Conservation (phyloP, 768 basidiomycete genomes). For the Trametes cubensis region DNA sequence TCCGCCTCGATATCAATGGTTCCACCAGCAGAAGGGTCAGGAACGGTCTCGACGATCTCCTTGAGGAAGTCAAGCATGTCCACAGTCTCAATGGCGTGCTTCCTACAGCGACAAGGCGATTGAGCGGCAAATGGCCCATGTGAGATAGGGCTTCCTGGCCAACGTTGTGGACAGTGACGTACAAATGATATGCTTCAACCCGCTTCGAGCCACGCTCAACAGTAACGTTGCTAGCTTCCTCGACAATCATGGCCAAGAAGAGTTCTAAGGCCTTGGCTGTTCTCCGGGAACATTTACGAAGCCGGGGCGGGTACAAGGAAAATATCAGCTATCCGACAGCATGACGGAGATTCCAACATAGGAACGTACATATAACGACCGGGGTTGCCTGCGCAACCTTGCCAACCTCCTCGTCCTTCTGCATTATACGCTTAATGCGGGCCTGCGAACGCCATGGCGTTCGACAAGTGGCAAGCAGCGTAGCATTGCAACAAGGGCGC, state of each 20-base stretch:
- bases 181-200: slow-evolving; percentile 94
- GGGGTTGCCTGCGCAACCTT: slow-evolving; percentile 97
- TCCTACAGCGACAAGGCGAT: slow-evolving; percentile 50
- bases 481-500: too few relatives aligned
- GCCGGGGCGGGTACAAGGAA: not conserved
- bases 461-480: not conserved
- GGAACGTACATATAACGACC: slow-evolving; percentile 86
- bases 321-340: not conserved
- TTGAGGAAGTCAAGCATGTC: slow-evolving; percentile 93
- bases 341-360: not conserved
- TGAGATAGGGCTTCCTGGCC: not conserved
- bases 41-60: slow-evolving; percentile 83
- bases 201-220: slow-evolving; percentile 79
- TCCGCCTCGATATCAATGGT: slow-evolving; percentile 74
- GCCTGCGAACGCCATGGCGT: slow-evolving; percentile 53
- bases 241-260: slow-evolving; percentile 83
- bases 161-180: slow-evolving; percentile 38
- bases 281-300: too few relatives aligned
- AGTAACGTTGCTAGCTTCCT: slow-evolving; percentile 82
- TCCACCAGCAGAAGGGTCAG: slow-evolving; percentile 85
- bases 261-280: slow-evolving; percentile 93
- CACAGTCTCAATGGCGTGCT: slow-evolving; percentile 86
- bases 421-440: slow-evolving; percentile 99
- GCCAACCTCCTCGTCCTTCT: slow-evolving; percentile 98
- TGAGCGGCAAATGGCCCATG: not conserved